Conservation (phyloP, 306 rosid species). For the Citrullus amarus region DNA sequence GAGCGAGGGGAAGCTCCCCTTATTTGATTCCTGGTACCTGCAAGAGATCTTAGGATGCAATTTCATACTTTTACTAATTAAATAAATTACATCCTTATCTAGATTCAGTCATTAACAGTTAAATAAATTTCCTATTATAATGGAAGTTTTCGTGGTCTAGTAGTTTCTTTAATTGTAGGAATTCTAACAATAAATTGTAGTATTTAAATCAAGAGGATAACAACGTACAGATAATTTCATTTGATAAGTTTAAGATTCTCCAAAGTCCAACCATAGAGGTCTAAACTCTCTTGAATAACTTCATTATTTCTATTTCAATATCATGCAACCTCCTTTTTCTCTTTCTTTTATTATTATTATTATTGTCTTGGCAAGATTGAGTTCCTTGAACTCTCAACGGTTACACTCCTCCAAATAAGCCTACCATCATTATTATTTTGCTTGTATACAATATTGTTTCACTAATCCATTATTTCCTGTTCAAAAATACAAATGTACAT, state of each 20-base stretch:
- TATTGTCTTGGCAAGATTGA: not conserved
- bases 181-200: not conserved
- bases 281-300: not conserved
- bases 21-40: slow-evolving; percentile 70
- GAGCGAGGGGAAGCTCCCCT: slow-evolving; percentile 85
- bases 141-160: not conserved
- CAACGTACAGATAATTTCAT: not conserved
- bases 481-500: not conserved
- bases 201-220: not conserved
- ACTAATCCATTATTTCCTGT: not conserved
- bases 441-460: not conserved
- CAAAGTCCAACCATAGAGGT: not conserved
- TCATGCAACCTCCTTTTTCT: not conserved
- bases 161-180: not conserved
- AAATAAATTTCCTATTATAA: not conserved
- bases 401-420: not conserved
- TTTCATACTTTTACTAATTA: not conserved
- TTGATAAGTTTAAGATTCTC: not conserved
- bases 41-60: slow-evolving; percentile 3
- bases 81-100: not conserved
- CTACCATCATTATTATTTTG: not conserved
- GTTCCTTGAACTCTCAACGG: not conserved
- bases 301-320: not conserved
- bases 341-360: not conserved
- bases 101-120: not conserved